phyloP scores from a whole-genome alignment of 2,329 filamentous ascomycete species.

The Onygenales sp. region DNA sequence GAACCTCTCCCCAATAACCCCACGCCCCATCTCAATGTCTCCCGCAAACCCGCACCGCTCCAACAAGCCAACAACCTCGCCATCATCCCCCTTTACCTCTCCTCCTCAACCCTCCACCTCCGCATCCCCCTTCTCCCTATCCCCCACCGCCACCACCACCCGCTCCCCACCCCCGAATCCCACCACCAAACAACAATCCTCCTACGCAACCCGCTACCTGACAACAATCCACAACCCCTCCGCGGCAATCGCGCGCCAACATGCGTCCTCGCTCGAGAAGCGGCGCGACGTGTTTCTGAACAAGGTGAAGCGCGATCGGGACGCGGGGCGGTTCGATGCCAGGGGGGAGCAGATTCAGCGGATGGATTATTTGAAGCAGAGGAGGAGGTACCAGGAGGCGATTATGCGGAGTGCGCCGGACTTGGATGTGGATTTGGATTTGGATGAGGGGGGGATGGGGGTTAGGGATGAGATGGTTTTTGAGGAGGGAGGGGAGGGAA shows the following conservation, averaged over 20 bases:
- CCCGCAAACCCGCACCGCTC: not conserved
- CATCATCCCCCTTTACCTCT: not conserved
- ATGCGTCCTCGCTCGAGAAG: conserved; percentile 19
- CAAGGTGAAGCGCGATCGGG: conserved; percentile 30
- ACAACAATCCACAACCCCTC: conserved; percentile 25
- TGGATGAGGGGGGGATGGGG: conserved; percentile 14
- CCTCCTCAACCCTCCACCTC: not conserved
- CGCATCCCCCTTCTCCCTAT: not conserved
- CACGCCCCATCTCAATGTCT: not conserved
- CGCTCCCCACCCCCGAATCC: conserved; percentile 4
- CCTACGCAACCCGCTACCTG: conserved; percentile 29
- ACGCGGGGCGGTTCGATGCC: conserved; percentile 27
- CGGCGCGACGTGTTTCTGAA: conserved; percentile 33
- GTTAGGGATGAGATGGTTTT: conserved; percentile 16
- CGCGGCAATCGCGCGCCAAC: conserved; percentile 13
- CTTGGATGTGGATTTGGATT: conserved; percentile 5
- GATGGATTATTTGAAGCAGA: conserved; percentile 32
- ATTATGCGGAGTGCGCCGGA: conserved; percentile 25
- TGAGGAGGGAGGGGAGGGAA: conserved; percentile 13
- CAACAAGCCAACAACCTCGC: not conserved
- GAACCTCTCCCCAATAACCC: not conserved
- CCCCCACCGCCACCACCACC: not conserved
- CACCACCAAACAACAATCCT: conserved; percentile 7
- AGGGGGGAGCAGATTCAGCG: conserved; percentile 35
- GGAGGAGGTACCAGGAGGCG: conserved; percentile 28